Evolutionary conservation across 768 basidiomycete genomes (phyloP).

Genomic region (Tephrocybe sp.): DNA sequence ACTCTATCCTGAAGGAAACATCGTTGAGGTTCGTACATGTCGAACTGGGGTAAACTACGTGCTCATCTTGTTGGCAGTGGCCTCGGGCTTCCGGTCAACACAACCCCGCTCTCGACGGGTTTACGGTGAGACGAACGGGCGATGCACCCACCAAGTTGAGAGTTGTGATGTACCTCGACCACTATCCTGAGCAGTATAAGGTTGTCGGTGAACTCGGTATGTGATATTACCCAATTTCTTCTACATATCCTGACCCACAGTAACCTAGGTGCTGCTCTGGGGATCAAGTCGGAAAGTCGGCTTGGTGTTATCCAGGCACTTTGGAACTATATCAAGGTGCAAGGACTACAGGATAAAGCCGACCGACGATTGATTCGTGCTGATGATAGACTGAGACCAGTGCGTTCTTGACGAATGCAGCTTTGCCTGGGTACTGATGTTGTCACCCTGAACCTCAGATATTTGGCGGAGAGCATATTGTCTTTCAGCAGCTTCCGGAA

Average conservation of each 20-base stretch:
- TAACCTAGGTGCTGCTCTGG: constrained; percentile 56
- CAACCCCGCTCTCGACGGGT: constrained; percentile 75
- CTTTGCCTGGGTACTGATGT: neutral
- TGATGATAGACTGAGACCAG: constrained; percentile 66
- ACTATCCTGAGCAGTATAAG: constrained; percentile 84
- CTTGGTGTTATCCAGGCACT: constrained; percentile 76
- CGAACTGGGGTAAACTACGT: neutral
- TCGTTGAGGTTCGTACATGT: constrained; percentile 69
- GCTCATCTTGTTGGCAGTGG: constrained; percentile 44
- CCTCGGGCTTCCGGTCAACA: constrained; percentile 52
- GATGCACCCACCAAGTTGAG: constrained; percentile 76
- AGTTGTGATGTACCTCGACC: constrained; percentile 82
- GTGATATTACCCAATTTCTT: constrained; percentile 7
- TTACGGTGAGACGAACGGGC: constrained; percentile 79
- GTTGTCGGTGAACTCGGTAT: constrained; percentile 72
- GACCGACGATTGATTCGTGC: constrained; percentile 69
- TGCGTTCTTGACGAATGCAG: constrained; percentile 28
- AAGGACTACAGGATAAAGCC: constrained; percentile 79
- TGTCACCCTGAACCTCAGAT: constrained; percentile 41
- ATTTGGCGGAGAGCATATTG: constrained; percentile 65
- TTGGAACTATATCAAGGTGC: constrained; percentile 90
- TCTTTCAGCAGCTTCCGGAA: constrained; percentile 82
- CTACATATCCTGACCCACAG: constrained; percentile 4
- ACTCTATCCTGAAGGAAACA: constrained; percentile 80
- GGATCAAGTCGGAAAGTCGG: constrained; percentile 82